Evolutionary conservation across 2,329 filamentous ascomycete species (phyloP), one percentile per base, ranked within the genome.

Genomic region (Penicillium polonicum): DNA sequence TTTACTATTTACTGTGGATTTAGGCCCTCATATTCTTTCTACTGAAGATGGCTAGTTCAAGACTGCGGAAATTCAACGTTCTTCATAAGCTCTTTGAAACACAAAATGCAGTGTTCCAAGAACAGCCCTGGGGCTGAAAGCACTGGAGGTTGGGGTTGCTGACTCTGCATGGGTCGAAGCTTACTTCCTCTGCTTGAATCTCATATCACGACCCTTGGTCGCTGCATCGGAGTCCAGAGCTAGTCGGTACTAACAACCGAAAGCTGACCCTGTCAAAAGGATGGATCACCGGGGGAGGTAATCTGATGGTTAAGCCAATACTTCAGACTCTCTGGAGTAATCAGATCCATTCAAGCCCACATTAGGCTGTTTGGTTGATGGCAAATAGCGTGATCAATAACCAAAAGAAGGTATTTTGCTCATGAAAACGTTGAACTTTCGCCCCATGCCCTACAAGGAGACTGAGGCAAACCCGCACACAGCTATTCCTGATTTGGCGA

Each of bases 211-310:
- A 38, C 39, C 45, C 44, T 51, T 58, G 52, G 45, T 56, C 41
- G 4, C 17, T 45, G 27, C 42, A 31, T 52, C 61, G 62, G 61
- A 60, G n/a, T 50, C 54, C 8, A 57, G 38, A 62, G 51, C 55
- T 63, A 65, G 51, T 60, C 63, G 63, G 63, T 60, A 59, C 52
- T 42, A 51, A 59, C 55, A 57, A 61, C 61, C 61, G 61, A 64
- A 25, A 61, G 13, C 42, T 48, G 57, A 43, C 43, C 33, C 53
- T 45, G 36, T 38, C n/a, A 43, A 52, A 54, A 35, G 17, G 43
- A 50, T 54, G 57, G 55, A 55, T 57, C 55, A 50, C 55, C 57
- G 45, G 56, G 54, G 53, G 58, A 25, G n/a, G 21, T 25, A n/a
- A 33, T 46, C 21, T 29, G 45, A 45, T 56, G 60, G 60, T 55